Percentiles rank a stretch among this genome's conserved stretches.
phyloP scores from a whole-genome alignment of 495 filamentous ascomycete genomes.

The Lindgomyces ingoldianus region DNA sequence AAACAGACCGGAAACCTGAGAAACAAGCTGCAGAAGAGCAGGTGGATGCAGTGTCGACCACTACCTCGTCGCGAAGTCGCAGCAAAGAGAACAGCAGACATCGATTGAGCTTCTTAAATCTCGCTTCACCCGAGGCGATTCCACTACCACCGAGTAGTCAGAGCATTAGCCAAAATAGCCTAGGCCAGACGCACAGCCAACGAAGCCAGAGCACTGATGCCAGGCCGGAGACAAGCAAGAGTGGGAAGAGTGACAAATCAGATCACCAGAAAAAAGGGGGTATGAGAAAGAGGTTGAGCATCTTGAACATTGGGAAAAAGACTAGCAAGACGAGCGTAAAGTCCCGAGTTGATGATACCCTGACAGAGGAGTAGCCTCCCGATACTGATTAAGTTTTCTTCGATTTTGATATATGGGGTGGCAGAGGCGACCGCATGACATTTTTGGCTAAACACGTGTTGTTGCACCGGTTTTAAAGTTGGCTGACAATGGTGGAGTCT shows the following conservation, averaged over 20 bases:
- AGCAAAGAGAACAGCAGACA: conserved; percentile 24
- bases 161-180: conserved; percentile 5
- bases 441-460: too few relatives aligned
- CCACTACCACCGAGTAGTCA: conserved; percentile 10
- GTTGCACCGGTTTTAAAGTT: too few relatives aligned
- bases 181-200: conserved; percentile 8
- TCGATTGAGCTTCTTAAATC: conserved; percentile 28
- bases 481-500: too few relatives aligned
- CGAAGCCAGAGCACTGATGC: conserved; percentile 33
- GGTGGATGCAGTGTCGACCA: conserved; percentile 19
- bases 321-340: conserved; percentile 51
- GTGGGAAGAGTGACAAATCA: conserved; percentile 34
- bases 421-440: too few relatives aligned
- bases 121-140: conserved; percentile 5
- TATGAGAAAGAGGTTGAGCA: conserved; percentile 69
- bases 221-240: conserved; percentile 44
- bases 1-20: conserved; percentile 17
- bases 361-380: conserved; percentile 35
- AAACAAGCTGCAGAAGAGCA: conserved; percentile 19
- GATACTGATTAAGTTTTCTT: background rate
- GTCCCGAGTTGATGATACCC: conserved; percentile 31
- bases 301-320: conserved; percentile 68
- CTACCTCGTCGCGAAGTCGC: conserved; percentile 29
- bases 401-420: background rate
- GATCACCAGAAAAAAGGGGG: conserved; percentile 50